These are phyloP conservation scores for Isatis tinctoria DNA, from an alignment of 345 rosid genomes.

Conservation along the genomic window DNA sequence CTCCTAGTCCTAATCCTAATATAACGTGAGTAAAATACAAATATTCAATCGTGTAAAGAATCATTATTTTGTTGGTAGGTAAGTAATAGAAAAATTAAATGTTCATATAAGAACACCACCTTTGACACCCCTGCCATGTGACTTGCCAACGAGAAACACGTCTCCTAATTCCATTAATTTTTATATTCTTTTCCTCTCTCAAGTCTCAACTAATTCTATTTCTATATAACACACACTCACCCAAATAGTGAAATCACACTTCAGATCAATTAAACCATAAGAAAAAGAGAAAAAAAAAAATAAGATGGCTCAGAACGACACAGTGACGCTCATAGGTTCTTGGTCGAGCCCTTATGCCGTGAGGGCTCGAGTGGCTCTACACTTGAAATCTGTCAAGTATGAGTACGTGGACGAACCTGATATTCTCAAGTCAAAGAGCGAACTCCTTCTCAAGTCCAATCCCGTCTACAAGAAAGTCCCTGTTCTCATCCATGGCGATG, in stretches of 20 bases:
- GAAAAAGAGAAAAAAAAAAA: background rate
- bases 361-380: constrained; percentile 5
- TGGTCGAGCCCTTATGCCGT: background rate
- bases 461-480: constrained; percentile 8
- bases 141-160: background rate
- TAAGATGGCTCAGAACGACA: constrained; percentile 6
- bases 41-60: background rate
- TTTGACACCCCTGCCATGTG: background rate
- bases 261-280: background rate
- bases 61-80: background rate
- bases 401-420: constrained; percentile 5
- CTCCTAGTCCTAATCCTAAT: background rate
- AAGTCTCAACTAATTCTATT: background rate
- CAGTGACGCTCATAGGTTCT: background rate
- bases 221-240: background rate
- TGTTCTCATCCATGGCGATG: background rate
- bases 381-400: background rate
- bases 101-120: background rate
- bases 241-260: background rate
- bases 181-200: background rate
- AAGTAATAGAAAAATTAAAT: background rate
- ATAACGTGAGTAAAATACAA: background rate
- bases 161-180: background rate
- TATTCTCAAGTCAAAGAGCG: background rate
- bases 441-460: background rate